A percentile compares a stretch with the other conserved stretches of the same genome.
phyloP scores from a whole-genome alignment of 345 rosid genomes.

The Trapa incisa region DNA sequence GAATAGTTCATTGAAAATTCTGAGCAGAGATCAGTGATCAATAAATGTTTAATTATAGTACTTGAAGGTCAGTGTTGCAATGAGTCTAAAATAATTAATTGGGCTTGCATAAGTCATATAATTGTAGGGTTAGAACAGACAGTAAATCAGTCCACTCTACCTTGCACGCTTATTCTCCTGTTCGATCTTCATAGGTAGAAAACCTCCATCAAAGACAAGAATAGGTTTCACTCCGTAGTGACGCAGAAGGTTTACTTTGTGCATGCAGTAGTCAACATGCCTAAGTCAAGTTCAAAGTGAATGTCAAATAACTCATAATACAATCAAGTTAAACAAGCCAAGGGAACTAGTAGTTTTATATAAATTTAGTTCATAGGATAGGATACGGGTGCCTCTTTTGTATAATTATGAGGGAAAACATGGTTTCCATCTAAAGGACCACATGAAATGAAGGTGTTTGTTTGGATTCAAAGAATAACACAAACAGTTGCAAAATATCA shows the following conservation, averaged over 20 bases:
- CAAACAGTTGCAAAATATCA: neutral
- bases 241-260: constrained; percentile 71
- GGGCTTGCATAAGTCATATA: neutral
- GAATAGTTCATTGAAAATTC: neutral
- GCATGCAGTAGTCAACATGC: constrained; percentile 93
- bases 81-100: no score
- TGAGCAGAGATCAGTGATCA: neutral
- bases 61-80: neutral
- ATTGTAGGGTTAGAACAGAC: neutral
- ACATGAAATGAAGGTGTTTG: neutral
- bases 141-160: constrained; percentile 21
- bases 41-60: neutral
- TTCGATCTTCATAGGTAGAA: constrained; percentile 84
- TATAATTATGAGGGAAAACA: neutral
- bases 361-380: neutral
- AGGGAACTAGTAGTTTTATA: neutral
- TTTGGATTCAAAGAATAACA: neutral
- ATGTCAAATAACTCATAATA: neutral
- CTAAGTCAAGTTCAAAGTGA: constrained; percentile 19
- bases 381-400: neutral
- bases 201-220: constrained; percentile 90
- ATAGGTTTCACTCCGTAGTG: constrained; percentile 79
- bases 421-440: neutral
- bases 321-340: neutral
- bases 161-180: constrained; percentile 96